Evolutionary conservation across 2,329 filamentous ascomycete genomes (phyloP).

Genomic region (Aspergillus sp.): DNA sequence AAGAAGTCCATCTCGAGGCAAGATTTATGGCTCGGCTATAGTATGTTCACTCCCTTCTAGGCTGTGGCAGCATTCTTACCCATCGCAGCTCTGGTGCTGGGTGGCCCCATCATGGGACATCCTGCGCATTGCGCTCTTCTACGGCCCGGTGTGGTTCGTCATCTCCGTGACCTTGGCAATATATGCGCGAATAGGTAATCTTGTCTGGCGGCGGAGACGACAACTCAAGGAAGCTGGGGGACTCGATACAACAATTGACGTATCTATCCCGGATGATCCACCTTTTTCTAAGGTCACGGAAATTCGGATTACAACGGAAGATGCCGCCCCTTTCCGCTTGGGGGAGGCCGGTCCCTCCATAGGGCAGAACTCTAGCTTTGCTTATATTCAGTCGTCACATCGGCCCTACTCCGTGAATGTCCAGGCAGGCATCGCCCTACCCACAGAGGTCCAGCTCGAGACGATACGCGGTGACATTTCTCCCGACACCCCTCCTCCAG

Average conservation of each 20-base stretch:
- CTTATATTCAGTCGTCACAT: constrained; percentile 12
- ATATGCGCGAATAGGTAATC: constrained; percentile 41
- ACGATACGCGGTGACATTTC: constrained; percentile 1
- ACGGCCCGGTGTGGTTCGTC: constrained; percentile 50
- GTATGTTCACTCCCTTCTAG: constrained; percentile 34
- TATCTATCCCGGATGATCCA: constrained; percentile 46
- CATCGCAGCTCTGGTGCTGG: constrained; percentile 77
- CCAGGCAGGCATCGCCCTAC: constrained; percentile 21
- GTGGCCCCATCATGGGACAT: constrained; percentile 65
- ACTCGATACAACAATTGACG: constrained; percentile 42
- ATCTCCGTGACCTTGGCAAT: constrained; percentile 42
- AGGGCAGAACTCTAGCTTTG: neutral
- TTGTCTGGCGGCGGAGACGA: constrained; percentile 56
- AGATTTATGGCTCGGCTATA: constrained; percentile 71
- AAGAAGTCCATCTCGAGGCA: constrained; percentile 50
- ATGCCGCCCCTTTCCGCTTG: constrained; percentile 20
- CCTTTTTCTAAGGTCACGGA: constrained; percentile 59
- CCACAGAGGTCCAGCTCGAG: constrained; percentile 7
- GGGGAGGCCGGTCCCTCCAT: neutral
- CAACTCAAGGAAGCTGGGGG: constrained; percentile 59
- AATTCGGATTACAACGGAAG: constrained; percentile 62
- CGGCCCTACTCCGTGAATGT: constrained; percentile 35
- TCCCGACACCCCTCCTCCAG: neutral
- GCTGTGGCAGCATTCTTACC: neutral
- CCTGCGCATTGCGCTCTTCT: constrained; percentile 73